Conservation (phyloP, 1,284 basidiomycete genomes). For the Papiliotrema laurentii region DNA sequence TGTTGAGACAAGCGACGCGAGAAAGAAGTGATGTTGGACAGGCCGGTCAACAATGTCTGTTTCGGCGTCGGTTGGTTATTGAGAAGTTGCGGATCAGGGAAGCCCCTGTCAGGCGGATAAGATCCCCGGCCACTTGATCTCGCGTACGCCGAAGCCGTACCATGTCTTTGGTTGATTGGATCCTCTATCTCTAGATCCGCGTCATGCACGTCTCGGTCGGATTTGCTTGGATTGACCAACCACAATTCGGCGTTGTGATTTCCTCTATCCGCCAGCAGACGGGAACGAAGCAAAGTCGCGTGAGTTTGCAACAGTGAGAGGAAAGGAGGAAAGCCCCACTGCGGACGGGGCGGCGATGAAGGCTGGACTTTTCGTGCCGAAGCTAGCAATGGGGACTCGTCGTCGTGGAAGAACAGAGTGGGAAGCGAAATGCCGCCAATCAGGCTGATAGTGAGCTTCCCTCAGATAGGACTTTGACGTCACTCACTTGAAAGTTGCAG, state of each 20-base stretch:
- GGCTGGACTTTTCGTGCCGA: constrained; percentile 49
- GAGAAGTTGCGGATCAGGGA: constrained; percentile 17
- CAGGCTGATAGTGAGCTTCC: constrained; percentile 66
- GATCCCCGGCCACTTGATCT: no score
- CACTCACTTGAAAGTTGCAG: constrained; percentile 46
- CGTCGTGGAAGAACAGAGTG: constrained; percentile 92
- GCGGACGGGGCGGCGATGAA: constrained; percentile 34
- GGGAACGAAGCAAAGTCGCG: constrained; percentile 69
- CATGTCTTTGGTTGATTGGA: neutral
- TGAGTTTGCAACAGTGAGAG: constrained; percentile 64
- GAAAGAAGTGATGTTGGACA: constrained; percentile 82
- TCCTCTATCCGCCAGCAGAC: constrained; percentile 27
- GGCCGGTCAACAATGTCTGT: constrained; percentile 60
- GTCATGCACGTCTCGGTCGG: constrained; percentile 80
- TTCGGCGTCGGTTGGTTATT: constrained; percentile 27
- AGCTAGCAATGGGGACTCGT: constrained; percentile 62
- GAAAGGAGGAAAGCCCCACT: constrained; percentile 63
- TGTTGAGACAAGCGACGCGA: constrained; percentile 85
- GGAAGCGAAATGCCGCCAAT: constrained; percentile 85
- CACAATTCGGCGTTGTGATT: constrained; percentile 59
- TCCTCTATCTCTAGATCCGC: constrained; percentile 32
- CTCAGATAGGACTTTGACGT: constrained; percentile 40
- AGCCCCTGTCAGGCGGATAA: constrained; percentile 54
- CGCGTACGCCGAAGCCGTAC: constrained; percentile 11
- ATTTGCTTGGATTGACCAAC: constrained; percentile 83